Base-by-base conservation (phyloP, 306 rosid genomes). In the Cucurbita moschata region DNA sequence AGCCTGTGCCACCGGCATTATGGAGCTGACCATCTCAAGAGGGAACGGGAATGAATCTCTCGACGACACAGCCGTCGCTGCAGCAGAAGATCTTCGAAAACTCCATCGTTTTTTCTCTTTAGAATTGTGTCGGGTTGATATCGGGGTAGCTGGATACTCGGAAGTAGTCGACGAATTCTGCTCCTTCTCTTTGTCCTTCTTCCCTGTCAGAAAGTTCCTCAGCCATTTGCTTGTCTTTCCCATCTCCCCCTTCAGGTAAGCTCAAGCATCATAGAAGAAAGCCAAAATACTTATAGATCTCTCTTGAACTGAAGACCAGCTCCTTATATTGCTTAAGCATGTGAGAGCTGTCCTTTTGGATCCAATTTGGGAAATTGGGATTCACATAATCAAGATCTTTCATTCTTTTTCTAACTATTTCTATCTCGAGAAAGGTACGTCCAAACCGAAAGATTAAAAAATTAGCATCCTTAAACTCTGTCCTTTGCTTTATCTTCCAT, bases 101-200 rank as follows among this genome's bases (percentile, higher is more conserved):
- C 98, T 90, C 98, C 97, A 90, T 71, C 98, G 78, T 81, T 67
- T 84, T 76, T 87, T 94, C 87, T 94, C 98, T 47, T 85, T 94
- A 12, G 95, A 85, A 46, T 83, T 58, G 8, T 46, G 78, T 21
- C 64, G 76, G n/a, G 37, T n/a, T 5, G 95, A 86, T 66, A 21
- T 74, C 50, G 91, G 96, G 61, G 86, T 83, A 1, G 86, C 74
- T 47, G 87, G 89, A 76, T 85, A 85, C 76, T 65, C 57, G 46
- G 79, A 75, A 78, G 61, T 53, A 56, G 60, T 51, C 16, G 84
- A 66, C 81, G 71, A 76, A 79, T 57, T 81, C 77, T 58, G 85
- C 35, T 75, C 87, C 64, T 86, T 73, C 55, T 73, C 69, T 43
- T 23, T 75, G 39, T 75, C 77, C 21, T 75, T 94, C 96, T 89